Conservation (phyloP, 2,329 filamentous ascomycete genomes). For the Ciborinia camelliae region DNA sequence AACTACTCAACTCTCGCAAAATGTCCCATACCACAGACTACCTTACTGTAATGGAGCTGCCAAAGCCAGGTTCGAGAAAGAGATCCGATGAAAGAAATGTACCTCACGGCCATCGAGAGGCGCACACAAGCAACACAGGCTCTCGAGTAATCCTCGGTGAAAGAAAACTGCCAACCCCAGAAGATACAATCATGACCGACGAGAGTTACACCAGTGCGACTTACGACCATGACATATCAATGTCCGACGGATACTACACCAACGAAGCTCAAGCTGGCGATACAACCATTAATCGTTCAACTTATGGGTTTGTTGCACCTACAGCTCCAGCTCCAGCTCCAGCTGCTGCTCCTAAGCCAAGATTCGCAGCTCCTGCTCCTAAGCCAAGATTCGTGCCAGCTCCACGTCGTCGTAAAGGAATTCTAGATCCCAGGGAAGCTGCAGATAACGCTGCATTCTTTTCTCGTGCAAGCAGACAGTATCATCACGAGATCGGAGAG, state of each 20-base stretch:
- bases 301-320: too few relatives aligned
- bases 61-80: neutral
- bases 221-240: neutral
- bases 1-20: neutral
- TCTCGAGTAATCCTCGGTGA: neutral
- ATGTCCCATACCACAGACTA: neutral
- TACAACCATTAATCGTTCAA: neutral
- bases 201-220: neutral
- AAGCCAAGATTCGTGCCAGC: neutral
- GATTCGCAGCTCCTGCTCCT: neutral
- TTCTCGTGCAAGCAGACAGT: neutral
- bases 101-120: neutral
- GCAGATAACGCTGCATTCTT: neutral
- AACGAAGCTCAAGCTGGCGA: neutral
- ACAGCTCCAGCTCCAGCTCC: neutral
- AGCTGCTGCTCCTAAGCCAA: too few relatives aligned
- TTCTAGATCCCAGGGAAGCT: neutral
- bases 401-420: neutral
- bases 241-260: neutral
- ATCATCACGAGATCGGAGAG: neutral
- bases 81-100: neutral
- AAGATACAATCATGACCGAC: neutral
- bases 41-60: neutral
- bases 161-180: neutral
- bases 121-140: neutral